Evolutionary conservation across 306 rosid genomes (phyloP).

Genomic region (Fagus sylvatica): DNA sequence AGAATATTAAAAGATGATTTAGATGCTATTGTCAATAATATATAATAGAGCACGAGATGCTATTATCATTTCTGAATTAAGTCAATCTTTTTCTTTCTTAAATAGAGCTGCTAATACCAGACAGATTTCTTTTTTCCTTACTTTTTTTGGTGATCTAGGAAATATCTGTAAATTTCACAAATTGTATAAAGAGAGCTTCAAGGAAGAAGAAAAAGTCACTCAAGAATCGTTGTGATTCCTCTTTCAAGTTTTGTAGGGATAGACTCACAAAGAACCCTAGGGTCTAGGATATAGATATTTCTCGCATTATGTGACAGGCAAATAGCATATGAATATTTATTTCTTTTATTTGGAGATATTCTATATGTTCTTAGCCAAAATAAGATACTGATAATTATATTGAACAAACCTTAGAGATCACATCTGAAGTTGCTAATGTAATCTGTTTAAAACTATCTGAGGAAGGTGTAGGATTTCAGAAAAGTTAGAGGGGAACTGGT

Average conservation of each 20-base stretch:
- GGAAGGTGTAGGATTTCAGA: not conserved
- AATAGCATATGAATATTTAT: not conserved
- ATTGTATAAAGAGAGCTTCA: no score
- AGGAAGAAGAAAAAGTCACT: not conserved
- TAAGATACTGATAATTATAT: not conserved
- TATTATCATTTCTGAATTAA: no score
- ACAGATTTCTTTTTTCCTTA: no score
- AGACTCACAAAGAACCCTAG: not conserved
- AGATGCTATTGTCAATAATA: no score
- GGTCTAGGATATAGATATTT: not conserved
- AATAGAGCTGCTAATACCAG: no score
- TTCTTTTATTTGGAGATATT: not conserved
- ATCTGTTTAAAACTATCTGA: not conserved
- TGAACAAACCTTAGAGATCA: not conserved
- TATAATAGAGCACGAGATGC: no score
- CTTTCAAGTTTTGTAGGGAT: not conserved
- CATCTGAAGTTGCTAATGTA: not conserved
- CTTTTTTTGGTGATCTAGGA: no score
- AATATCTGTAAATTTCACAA: no score
- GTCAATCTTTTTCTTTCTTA: no score
- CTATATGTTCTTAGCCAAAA: not conserved
- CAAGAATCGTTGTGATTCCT: not conserved
- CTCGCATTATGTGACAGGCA: not conserved
- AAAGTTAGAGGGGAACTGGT: not conserved
- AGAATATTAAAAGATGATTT: no score